phyloP scores from a whole-genome alignment of 2,329 filamentous ascomycete genomes.

The Penicillium brevicompactum region DNA sequence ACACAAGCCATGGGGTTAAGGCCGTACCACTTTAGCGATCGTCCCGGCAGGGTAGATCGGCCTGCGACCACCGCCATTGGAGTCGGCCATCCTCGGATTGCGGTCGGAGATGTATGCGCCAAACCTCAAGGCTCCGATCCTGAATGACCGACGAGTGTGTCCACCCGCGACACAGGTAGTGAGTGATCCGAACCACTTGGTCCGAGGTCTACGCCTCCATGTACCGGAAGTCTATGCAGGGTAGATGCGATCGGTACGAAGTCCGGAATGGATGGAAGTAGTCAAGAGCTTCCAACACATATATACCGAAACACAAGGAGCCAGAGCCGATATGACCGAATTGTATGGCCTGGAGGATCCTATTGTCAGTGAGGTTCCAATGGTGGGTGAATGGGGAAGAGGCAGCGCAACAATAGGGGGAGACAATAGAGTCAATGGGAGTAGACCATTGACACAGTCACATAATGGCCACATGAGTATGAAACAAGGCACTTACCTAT shows the following conservation, averaged over 20 bases:
- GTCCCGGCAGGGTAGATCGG: constrained; percentile 39
- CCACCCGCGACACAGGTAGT: constrained; percentile 26
- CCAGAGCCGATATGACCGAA: not conserved
- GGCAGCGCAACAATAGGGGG: constrained; percentile 11
- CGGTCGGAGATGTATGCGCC: constrained; percentile 12
- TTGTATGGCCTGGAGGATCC: constrained; percentile 1
- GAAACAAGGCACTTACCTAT: constrained; percentile 16
- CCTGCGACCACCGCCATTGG: constrained; percentile 29
- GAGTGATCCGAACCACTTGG: constrained; percentile 21
- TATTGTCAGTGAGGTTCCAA: constrained; percentile 13
- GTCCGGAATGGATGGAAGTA: constrained; percentile 16
- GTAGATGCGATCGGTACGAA: constrained; percentile 16
- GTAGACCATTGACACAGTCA: not conserved
- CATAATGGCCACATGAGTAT: not conserved
- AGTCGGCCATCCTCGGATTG: constrained; percentile 34
- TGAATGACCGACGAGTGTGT: constrained; percentile 23
- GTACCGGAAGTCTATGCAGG: constrained; percentile 27
- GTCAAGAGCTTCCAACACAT: constrained; percentile 13
- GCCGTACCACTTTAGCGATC: constrained; percentile 44
- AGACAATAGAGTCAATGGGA: constrained; percentile 4
- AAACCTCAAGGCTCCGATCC: constrained; percentile 9
- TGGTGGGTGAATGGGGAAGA: constrained; percentile 5
- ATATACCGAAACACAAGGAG: constrained; percentile 3
- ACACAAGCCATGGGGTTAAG: not conserved
- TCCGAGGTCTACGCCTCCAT: constrained; percentile 28